Percentiles rank a stretch among this genome's conserved stretches.
Conservation (phyloP, 805 yeast genomes). For the Metschnikowia lochheadii region DNA sequence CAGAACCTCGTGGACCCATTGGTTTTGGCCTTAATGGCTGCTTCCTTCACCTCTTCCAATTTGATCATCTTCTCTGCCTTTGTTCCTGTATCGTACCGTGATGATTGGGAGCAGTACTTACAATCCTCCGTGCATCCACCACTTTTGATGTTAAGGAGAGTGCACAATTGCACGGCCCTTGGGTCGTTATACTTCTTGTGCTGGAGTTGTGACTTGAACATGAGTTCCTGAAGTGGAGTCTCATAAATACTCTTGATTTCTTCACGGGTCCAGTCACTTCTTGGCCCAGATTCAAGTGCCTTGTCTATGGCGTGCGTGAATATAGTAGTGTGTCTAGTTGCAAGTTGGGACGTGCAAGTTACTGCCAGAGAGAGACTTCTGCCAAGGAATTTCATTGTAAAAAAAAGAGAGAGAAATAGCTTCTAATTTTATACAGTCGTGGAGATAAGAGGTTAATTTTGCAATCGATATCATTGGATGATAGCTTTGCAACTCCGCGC, state of each 20-base stretch:
- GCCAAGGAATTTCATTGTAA: not conserved
- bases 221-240: conserved; percentile 61
- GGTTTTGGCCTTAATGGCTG: conserved; percentile 59
- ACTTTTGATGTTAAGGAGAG: conserved; percentile 67
- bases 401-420: not conserved
- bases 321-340: not conserved
- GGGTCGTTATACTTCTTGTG: conserved; percentile 70
- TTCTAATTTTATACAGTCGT: not conserved
- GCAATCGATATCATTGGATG: not conserved
- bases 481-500: not conserved
- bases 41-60: conserved; percentile 58
- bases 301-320: not conserved
- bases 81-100: conserved; percentile 65
- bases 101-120: conserved; percentile 75
- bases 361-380: not conserved
- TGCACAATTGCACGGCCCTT: conserved; percentile 66
- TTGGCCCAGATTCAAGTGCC: conserved; percentile 10
- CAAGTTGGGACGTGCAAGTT: not conserved
- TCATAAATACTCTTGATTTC: conserved; percentile 59
- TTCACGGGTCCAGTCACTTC: conserved; percentile 52
- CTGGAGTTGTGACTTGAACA: conserved; percentile 56
- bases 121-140: conserved; percentile 86
- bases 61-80: conserved; percentile 61
- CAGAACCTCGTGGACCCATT: conserved; percentile 79
- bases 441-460: not conserved